Conservation (phyloP, 192 early-diverging fungal species). For the Coemansia sp. region DNA sequence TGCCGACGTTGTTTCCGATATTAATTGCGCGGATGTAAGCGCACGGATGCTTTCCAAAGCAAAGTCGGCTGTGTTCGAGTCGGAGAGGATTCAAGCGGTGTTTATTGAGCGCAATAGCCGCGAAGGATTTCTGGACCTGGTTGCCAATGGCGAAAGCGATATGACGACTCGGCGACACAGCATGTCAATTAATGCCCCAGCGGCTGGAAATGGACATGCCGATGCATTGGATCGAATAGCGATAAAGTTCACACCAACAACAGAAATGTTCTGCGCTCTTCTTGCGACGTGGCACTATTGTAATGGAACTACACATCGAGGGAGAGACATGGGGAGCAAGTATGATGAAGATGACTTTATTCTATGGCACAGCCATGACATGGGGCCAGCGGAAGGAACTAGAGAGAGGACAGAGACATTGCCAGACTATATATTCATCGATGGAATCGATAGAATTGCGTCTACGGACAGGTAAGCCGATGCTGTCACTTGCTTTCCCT, state of each 20-base stretch:
- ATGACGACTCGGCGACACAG: neutral
- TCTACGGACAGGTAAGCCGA: conserved; percentile 29
- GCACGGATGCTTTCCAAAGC: conserved; percentile 27
- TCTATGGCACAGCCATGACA: conserved; percentile 15
- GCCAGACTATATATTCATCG: conserved; percentile 46
- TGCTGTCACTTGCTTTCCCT: neutral
- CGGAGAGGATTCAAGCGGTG: conserved; percentile 5
- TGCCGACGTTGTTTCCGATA: conserved; percentile 21
- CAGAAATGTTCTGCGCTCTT: conserved; percentile 36
- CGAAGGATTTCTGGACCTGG: conserved; percentile 13
- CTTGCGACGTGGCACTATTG: conserved; percentile 43
- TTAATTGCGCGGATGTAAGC: conserved; percentile 10
- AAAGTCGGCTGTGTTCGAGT: conserved; percentile 10
- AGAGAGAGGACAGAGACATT: neutral
- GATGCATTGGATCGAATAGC: conserved; percentile 15
- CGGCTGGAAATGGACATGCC: neutral
- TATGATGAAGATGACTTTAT: conserved; percentile 35
- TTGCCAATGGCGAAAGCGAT: neutral
- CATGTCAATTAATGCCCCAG: neutral
- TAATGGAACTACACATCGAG: neutral
- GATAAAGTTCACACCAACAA: conserved; percentile 32
- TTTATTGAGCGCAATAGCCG: conserved; percentile 40
- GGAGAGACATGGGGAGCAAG: neutral
- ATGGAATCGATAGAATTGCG: conserved; percentile 35
- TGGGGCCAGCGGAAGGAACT: neutral